These are phyloP conservation scores for Microcos paniculata DNA, from an alignment of 345 rosid species.

Conservation along the genomic window DNA sequence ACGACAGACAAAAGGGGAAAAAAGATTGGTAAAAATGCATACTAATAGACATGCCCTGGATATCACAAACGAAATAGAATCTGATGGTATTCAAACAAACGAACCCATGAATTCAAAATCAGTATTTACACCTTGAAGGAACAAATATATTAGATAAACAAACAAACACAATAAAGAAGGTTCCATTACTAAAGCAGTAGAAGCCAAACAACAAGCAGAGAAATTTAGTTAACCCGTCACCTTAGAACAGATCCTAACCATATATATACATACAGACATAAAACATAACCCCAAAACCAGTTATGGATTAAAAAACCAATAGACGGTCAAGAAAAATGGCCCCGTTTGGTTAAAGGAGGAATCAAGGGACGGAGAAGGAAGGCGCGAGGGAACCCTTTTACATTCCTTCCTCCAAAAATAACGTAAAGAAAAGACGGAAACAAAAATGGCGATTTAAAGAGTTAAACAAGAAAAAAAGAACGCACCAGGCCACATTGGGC, in stretches of 20 bases:
- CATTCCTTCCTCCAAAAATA: slow-evolving; percentile 1
- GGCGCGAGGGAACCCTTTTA: neutral
- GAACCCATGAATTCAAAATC: neutral
- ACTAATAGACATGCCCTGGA: too few relatives aligned
- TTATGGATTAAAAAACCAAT: neutral
- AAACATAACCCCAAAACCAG: neutral
- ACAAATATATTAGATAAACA: neutral
- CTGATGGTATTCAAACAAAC: neutral
- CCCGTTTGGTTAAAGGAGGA: neutral
- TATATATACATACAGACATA: neutral
- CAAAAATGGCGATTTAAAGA: neutral
- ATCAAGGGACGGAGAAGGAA: neutral
- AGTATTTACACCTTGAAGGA: neutral
- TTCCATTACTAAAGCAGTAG: neutral
- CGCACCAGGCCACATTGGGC: slow-evolving; percentile 90
- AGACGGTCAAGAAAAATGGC: neutral
- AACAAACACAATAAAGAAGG: neutral
- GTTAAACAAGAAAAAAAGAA: too few relatives aligned
- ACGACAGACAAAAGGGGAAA: neutral
- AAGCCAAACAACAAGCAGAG: neutral
- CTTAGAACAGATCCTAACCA: neutral
- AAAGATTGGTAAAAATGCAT: neutral
- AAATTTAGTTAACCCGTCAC: neutral
- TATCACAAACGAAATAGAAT: neutral
- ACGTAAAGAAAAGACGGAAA: neutral